Evolutionary conservation across 2,329 filamentous ascomycete genomes (phyloP).

Genomic region (Ophiostoma quercus): DNA sequence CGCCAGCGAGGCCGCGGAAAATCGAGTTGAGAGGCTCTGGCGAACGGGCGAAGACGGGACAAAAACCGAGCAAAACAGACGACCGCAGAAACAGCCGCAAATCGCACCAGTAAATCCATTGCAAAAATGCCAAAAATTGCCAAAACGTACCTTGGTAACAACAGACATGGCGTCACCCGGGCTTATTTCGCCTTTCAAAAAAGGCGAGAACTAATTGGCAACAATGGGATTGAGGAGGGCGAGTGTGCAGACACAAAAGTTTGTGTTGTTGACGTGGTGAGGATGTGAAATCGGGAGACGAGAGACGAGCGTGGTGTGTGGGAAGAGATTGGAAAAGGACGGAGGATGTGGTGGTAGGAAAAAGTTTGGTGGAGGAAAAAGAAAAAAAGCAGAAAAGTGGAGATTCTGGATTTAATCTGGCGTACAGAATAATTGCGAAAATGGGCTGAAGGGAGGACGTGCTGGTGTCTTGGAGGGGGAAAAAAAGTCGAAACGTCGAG

Average conservation of each 20-base stretch:
- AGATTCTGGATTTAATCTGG: conserved; percentile 3
- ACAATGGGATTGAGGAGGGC: conserved; percentile 23
- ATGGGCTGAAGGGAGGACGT: conserved; percentile 4
- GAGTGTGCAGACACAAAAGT: conserved; percentile 6
- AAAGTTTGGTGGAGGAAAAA: conserved; percentile 19
- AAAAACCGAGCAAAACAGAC: background rate
- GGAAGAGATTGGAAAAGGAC: conserved; percentile 17
- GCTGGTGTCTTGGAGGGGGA: conserved; percentile 3
- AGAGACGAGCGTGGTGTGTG: conserved; percentile 3
- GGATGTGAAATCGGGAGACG: conserved; percentile 11
- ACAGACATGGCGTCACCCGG: conserved; percentile 56
- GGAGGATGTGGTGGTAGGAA: conserved; percentile 15
- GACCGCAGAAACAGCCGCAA: background rate
- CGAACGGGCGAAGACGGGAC: background rate
- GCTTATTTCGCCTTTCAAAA: conserved; percentile 48
- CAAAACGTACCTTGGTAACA: conserved; percentile 49
- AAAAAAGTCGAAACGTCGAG: background rate
- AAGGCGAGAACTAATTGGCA: conserved; percentile 39
- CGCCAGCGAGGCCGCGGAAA: background rate
- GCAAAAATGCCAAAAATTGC: background rate
- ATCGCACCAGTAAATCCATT: background rate
- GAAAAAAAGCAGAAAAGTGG: conserved; percentile 18
- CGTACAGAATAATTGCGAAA: background rate
- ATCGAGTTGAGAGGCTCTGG: background rate
- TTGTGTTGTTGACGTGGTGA: conserved; percentile 13